These are phyloP conservation scores for Hypoxylon sp. DNA, from an alignment of 2,329 filamentous ascomycete species.

Conservation along the genomic window DNA sequence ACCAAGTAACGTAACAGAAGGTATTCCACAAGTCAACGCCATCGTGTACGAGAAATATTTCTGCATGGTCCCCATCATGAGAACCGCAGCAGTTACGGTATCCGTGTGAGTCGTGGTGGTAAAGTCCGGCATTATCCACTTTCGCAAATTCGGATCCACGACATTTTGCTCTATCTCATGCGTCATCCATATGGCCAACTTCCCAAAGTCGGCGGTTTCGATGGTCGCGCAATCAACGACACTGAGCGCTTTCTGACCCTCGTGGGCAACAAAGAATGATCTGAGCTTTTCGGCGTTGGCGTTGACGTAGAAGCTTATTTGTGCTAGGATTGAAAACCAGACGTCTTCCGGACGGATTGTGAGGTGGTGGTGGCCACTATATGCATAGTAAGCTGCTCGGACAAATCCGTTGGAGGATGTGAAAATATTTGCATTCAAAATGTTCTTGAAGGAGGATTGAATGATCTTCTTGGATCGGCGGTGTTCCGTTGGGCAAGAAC, in stretches of 20 bases:
- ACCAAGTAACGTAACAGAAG: constrained; percentile 67
- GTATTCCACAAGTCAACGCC: constrained; percentile 62
- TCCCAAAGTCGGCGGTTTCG: constrained; percentile 1
- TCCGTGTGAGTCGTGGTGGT: constrained; percentile 65
- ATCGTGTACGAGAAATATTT: constrained; percentile 62
- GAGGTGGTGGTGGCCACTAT: constrained; percentile 58
- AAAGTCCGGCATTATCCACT: constrained; percentile 68
- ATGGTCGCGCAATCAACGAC: not conserved
- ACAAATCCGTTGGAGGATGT: constrained; percentile 6
- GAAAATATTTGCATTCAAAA: not conserved
- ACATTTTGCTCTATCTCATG: constrained; percentile 59
- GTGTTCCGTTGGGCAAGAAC: not conserved
- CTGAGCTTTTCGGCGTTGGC: constrained; percentile 62
- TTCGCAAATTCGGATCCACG: constrained; percentile 57
- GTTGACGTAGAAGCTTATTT: constrained; percentile 64
- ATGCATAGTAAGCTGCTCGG: not conserved
- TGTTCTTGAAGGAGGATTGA: not conserved
- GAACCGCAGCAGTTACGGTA: constrained; percentile 59
- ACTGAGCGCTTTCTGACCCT: constrained; percentile 54
- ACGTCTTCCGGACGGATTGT: constrained; percentile 66
- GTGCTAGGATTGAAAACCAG: constrained; percentile 66
- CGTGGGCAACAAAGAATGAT: constrained; percentile 59
- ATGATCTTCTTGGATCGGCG: not conserved
- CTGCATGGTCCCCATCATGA: constrained; percentile 68
- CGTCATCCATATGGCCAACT: constrained; percentile 53